Evolutionary conservation across 2,329 filamentous ascomycete species (phyloP).

Genomic region (Ilyonectria sp.): DNA sequence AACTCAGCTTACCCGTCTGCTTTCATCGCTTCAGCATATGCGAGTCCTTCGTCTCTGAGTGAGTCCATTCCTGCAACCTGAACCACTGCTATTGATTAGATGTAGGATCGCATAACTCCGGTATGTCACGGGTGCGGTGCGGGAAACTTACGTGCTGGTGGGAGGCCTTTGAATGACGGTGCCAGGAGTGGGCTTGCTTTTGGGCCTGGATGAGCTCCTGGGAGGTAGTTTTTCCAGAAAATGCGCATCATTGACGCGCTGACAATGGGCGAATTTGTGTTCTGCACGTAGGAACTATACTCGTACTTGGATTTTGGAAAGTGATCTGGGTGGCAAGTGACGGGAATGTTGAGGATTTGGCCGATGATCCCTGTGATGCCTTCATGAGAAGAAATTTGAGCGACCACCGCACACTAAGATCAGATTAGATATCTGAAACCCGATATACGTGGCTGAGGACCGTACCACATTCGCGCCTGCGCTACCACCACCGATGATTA

Average conservation of each 20-base stretch:
- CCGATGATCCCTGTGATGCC: conserved; percentile 14
- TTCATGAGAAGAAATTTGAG: conserved; percentile 1
- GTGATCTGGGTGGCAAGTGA: conserved; percentile 28
- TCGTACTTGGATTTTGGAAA: conserved; percentile 18
- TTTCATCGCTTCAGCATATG: conserved; percentile 17
- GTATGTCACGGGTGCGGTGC: neutral
- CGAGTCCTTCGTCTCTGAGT: conserved; percentile 25
- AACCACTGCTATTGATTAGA: conserved; percentile 10
- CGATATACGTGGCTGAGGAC: no score
- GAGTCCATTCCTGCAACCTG: conserved; percentile 30
- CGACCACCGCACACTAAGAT: conserved; percentile 7
- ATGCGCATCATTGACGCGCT: conserved; percentile 6
- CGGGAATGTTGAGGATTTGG: conserved; percentile 27
- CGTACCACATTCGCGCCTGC: conserved; percentile 25
- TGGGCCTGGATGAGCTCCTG: neutral
- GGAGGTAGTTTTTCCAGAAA: conserved; percentile 28
- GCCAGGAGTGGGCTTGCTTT: conserved; percentile 15
- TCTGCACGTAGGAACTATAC: conserved; percentile 13
- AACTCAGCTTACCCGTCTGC: conserved; percentile 1
- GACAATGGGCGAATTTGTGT: conserved; percentile 16
- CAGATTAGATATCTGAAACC: neutral
- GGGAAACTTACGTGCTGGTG: conserved; percentile 18
- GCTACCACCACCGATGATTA: conserved; percentile 24
- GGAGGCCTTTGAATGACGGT: conserved; percentile 10
- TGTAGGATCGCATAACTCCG: neutral